Evolutionary conservation across 2,329 filamentous ascomycete species (phyloP).

Genomic region (Nigrograna mackinnonii): DNA sequence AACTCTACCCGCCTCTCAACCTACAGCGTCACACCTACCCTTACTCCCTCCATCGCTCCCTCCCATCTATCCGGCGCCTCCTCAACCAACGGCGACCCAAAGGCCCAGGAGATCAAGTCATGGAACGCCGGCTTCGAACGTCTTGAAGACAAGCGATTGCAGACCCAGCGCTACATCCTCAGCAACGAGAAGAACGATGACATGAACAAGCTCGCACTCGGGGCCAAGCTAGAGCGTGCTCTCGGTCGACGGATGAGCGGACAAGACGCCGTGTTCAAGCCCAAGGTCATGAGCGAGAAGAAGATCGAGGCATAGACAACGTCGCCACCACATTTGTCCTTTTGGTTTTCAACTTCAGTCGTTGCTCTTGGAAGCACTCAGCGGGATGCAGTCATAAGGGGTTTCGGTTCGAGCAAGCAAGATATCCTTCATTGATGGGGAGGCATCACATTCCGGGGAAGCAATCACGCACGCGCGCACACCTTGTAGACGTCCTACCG

Average conservation of each 20-base stretch:
- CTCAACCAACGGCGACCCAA: constrained; percentile 46
- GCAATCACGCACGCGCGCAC: no score
- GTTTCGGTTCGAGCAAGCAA: no score
- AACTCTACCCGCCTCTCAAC: constrained; percentile 52
- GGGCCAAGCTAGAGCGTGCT: constrained; percentile 87
- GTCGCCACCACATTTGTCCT: no score
- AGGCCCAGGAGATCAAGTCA: constrained; percentile 68
- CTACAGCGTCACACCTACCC: constrained; percentile 54
- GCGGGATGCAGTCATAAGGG: no score
- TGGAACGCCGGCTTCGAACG: constrained; percentile 82
- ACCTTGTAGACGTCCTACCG: no score
- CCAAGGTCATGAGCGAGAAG: constrained; percentile 43
- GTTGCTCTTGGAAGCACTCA: no score
- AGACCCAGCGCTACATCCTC: constrained; percentile 79
- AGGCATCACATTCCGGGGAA: no score
- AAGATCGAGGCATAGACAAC: constrained; percentile 35
- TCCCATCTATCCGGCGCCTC: constrained; percentile 43
- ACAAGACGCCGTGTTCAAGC: constrained; percentile 86
- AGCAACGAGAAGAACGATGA: constrained; percentile 79
- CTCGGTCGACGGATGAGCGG: constrained; percentile 83
- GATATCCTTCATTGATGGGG: no score
- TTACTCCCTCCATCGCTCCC: constrained; percentile 55
- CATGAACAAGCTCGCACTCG: constrained; percentile 83
- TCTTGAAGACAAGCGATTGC: constrained; percentile 86
- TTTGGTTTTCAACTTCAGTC: no score